Base-by-base conservation (phyloP, 495 filamentous ascomycete genomes). In the Xylaria venustula region DNA sequence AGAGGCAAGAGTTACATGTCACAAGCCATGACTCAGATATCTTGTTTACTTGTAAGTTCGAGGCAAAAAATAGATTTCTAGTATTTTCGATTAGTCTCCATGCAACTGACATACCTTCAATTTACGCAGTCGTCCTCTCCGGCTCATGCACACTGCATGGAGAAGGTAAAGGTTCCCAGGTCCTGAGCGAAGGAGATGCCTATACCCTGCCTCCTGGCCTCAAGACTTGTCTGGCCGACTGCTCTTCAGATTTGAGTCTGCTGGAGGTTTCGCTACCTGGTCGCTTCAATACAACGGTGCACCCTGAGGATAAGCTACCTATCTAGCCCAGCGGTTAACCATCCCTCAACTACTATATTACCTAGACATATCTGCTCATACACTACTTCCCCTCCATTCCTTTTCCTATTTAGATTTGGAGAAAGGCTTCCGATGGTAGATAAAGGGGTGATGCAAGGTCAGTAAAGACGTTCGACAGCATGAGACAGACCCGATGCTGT, bases 11-110 rank as follows among this genome's bases (percentile, higher is more conserved):
- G 7, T 19, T n/a, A 1, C 28, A n/a, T 22, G 26, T 46, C 40
- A 57, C 54, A n/a, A 57, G 54, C 54, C 54, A 57, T 47, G 41
- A 57, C 26, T 57, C 54, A 2, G 54, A 57, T 26, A 57, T 57
- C 7, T 34, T 57, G 41, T 57, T 57, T 46, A 57, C 54, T 26
- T 57, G 54, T 57, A 25, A 57, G 54, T 57, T 19, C 30, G 20
- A 5, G 11, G 22, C 2, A 11, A 1, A 4, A 46, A 56, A 8
- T 1, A 42, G 14, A 14, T 46, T 8, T 4, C 45, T 48, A 28
- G 12, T 28, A 20, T 11, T 15, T 7, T 28, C 22, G 3, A 22
- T 47, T 47, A 41, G 17, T 46, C 34, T 34, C 32, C 20, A 14
- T 37, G 17, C 40, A 19, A 7, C 36, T 57, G 3, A 57, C 41